These are phyloP conservation scores for Citrullus colocynthis DNA, from an alignment of 306 rosid species.

Conservation along the genomic window DNA sequence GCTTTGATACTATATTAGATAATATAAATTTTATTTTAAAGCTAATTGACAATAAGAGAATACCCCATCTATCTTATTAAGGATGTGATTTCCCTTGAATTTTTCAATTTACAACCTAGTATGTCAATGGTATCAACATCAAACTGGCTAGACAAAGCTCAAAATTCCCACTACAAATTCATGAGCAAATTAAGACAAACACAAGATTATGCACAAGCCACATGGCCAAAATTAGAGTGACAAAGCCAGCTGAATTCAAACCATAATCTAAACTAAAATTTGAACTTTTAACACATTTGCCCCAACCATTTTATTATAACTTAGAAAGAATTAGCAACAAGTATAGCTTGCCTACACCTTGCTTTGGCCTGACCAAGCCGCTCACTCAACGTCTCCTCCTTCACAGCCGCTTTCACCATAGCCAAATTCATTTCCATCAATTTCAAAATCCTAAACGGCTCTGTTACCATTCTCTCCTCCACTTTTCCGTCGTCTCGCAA, in stretches of 20 bases:
- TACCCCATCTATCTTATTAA: too few relatives aligned
- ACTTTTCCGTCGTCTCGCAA: slow-evolving; percentile 71
- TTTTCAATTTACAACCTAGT: too few relatives aligned
- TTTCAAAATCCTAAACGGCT: slow-evolving; percentile 65
- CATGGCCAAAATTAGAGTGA: too few relatives aligned
- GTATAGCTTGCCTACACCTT: slow-evolving; percentile 95
- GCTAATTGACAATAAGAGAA: too few relatives aligned
- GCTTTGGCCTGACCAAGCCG: slow-evolving; percentile 78
- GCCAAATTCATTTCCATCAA: slow-evolving; percentile 88
- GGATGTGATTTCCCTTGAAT: too few relatives aligned
- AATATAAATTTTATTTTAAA: too few relatives aligned
- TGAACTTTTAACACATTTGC: not conserved
- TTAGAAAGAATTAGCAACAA: slow-evolving; percentile 76
- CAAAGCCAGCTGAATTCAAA: not conserved
- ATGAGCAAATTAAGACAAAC: too few relatives aligned
- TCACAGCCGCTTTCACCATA: slow-evolving; percentile 72
- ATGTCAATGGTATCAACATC: too few relatives aligned
- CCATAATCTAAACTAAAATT: not conserved
- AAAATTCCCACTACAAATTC: too few relatives aligned
- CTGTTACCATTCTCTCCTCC: slow-evolving; percentile 82
- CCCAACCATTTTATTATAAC: not conserved
- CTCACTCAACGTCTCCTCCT: slow-evolving; percentile 65
- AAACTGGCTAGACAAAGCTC: too few relatives aligned
- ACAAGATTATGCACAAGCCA: too few relatives aligned
- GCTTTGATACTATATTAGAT: too few relatives aligned